These are phyloP conservation scores for Verticillium zaregamsianum DNA, from an alignment of 2,329 filamentous ascomycete species.

Conservation along the genomic window DNA sequence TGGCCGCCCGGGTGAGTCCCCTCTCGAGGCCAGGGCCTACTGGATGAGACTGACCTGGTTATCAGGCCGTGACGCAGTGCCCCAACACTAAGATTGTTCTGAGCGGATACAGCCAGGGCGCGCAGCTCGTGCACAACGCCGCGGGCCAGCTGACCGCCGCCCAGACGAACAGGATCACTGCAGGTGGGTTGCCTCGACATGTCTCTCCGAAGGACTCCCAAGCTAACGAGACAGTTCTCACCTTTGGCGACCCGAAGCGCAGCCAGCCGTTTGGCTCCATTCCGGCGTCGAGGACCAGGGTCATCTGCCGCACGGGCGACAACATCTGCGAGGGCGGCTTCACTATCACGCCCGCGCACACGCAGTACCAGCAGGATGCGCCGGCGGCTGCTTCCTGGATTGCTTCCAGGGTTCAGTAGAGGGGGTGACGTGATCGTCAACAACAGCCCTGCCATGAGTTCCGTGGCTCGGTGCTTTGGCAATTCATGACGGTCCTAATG, in stretches of 20 bases:
- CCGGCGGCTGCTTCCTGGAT: constrained; percentile 22
- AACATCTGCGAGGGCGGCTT: constrained; percentile 24
- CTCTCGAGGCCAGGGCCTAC: not conserved
- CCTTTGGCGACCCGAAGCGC: constrained; percentile 12
- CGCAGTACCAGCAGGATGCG: constrained; percentile 23
- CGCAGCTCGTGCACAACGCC: constrained; percentile 37
- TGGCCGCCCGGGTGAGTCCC: not conserved
- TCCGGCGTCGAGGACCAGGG: constrained; percentile 7
- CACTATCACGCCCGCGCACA: constrained; percentile 20
- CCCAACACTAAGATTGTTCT: constrained; percentile 41
- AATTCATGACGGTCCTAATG: no score
- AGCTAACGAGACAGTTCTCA: constrained; percentile 9
- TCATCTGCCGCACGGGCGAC: constrained; percentile 28
- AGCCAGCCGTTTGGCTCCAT: not conserved
- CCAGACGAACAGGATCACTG: constrained; percentile 19
- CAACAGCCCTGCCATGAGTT: no score
- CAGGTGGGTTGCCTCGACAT: constrained; percentile 10
- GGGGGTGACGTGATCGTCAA: no score
- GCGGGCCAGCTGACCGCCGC: constrained; percentile 32
- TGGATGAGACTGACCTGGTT: constrained; percentile 8
- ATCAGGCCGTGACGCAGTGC: constrained; percentile 33
- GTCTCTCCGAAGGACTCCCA: constrained; percentile 2
- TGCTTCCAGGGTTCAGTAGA: constrained; percentile 8
- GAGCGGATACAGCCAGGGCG: constrained; percentile 41
- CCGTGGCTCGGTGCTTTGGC: not conserved